A percentile compares a stretch with the other conserved stretches of the same genome.
These are phyloP conservation scores for Kwoniella botswanensis DNA, from an alignment of 768 basidiomycete genomes.

Conservation along the genomic window DNA sequence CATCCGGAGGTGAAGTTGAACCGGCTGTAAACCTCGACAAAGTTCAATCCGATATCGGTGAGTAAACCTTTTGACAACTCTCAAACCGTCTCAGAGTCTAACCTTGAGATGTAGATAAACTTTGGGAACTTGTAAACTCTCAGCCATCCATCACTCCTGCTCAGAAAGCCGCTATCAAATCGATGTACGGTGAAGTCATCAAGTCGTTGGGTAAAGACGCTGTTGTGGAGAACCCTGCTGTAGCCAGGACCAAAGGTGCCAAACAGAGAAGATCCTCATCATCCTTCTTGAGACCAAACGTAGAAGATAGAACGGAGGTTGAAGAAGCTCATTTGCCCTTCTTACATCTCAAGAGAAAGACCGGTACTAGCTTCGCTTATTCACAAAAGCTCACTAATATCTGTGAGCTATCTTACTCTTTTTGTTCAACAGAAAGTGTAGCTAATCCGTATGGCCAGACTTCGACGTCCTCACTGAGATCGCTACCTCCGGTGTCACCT, in stretches of 20 bases:
- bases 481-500: constrained; percentile 96
- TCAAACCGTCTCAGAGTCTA: not conserved
- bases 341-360: constrained; percentile 94
- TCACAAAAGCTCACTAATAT: constrained; percentile 85
- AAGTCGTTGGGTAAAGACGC: constrained; percentile 70
- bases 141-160: constrained; percentile 96
- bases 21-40: constrained; percentile 92
- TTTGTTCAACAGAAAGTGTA: too few species aligned
- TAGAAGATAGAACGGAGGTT: constrained; percentile 67
- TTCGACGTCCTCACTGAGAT: constrained; percentile 97
- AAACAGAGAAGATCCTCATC: constrained; percentile 82
- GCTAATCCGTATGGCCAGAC: constrained; percentile 64
- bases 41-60: constrained; percentile 86
- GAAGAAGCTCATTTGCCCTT: constrained; percentile 90
- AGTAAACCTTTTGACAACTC: constrained; percentile 7
- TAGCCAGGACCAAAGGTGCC: constrained; percentile 41
- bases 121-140: constrained; percentile 96
- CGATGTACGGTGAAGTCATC: constrained; percentile 94
- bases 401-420: constrained; percentile 57
- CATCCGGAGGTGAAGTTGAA: constrained; percentile 82
- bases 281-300: constrained; percentile 91
- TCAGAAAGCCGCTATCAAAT: constrained; percentile 69
- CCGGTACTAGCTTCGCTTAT: constrained; percentile 94
- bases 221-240: constrained; percentile 31
- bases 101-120: constrained; percentile 64